phyloP scores from a whole-genome alignment of 2,329 filamentous ascomycete genomes.

The Alternaria alternata region DNA sequence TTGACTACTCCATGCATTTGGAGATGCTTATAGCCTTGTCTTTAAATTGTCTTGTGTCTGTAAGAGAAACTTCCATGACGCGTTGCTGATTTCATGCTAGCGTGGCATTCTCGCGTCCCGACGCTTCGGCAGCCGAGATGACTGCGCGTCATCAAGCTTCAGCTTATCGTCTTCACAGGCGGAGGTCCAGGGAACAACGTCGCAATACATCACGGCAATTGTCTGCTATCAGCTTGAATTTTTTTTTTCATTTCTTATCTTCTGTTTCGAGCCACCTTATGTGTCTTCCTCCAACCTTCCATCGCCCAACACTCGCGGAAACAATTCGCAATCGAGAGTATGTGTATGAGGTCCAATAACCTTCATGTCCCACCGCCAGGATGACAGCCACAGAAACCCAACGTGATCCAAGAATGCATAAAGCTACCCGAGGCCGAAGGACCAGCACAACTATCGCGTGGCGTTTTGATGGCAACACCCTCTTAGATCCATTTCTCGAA shows the following conservation, averaged over 20 bases:
- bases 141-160: background rate
- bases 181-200: background rate
- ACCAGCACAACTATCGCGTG: background rate
- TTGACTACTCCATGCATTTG: background rate
- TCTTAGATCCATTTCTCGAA: slow-evolving; percentile 1
- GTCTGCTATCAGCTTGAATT: background rate
- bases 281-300: background rate
- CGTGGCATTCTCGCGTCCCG: background rate
- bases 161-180: background rate
- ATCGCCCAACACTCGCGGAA: background rate
- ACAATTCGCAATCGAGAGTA: background rate
- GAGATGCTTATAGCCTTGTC: background rate
- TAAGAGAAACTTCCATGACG: background rate
- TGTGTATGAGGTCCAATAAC: background rate
- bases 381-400: background rate
- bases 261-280: background rate
- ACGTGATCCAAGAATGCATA: background rate
- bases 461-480: background rate
- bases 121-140: background rate
- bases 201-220: background rate
- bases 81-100: background rate
- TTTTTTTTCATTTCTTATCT: background rate
- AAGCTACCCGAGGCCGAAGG: background rate
- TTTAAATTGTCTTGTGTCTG: background rate
- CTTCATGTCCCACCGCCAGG: background rate